Evolutionary conservation across 306 rosid genomes (phyloP), one percentile per base, ranked within the genome.

Genomic region (Arachis hypogaea): DNA sequence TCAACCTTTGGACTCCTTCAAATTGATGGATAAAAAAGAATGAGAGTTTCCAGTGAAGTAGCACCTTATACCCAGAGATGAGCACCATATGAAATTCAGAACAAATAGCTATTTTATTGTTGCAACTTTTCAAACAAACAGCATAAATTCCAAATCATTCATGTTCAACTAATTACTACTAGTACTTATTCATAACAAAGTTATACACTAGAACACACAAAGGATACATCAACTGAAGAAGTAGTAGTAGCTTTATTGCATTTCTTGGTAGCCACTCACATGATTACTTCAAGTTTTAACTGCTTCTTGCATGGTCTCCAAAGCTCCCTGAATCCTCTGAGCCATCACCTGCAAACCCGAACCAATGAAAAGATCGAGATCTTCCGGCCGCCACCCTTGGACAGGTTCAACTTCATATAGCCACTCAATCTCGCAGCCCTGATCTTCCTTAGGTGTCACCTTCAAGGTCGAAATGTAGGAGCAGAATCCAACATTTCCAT

Each of bases 401-500:
- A 78, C 86, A 0, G 92, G 90, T 9, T 87, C 88, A 68, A 87
- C 92, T 59, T 85, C 88, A 59, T 87, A 85, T 1, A 33, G 14
- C 92, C 95, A 89, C 78, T 80, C 79, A 50, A 87, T 72, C 62
- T 42, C 71, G 76, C 88, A 75, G 0, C 86, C 88, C 3, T 51
- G 73, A 16, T 69, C 80, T 6, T 72, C 79, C 9, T 59, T 66
- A n/a, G 70, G 68, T 7, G 42, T 9, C 40, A 87, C 82, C 30
- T 66, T 73, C 42, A 65, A 46, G 0, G 76, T 85, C 2, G 87
- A 69, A 14, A 87, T 38, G 64, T 85, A 87, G 9, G 84, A 72
- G 71, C 76, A 8, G 63, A 87, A 87, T 6, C 95, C 92, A 3
- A 87, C 87, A 28, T 86, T 89, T 3, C 92, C 88, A 47, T 85